Evolutionary conservation across 2,329 filamentous ascomycete species (phyloP).

Genomic region (Geosmithia flava): DNA sequence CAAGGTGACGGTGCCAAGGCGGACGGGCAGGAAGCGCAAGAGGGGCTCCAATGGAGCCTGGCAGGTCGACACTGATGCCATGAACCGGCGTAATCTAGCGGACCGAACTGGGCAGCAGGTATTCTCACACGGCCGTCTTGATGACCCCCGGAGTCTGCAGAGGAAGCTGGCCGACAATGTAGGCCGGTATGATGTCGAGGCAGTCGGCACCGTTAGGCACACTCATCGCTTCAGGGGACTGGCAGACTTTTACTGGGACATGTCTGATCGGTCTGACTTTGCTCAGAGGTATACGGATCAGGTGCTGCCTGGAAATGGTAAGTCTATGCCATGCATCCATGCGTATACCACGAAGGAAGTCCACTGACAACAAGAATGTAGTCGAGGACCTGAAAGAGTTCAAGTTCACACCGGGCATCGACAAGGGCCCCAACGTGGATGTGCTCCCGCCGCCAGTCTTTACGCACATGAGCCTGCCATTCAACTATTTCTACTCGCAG

Average conservation of each 20-base stretch:
- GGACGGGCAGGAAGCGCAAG: slow-evolving; percentile 79
- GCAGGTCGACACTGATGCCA: slow-evolving; percentile 25
- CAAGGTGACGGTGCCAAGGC: slow-evolving; percentile 74
- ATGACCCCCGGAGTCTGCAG: slow-evolving; percentile 42
- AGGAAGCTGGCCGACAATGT: slow-evolving; percentile 60
- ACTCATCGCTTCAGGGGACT: slow-evolving; percentile 82
- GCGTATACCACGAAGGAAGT: not conserved
- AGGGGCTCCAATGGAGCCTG: slow-evolving; percentile 61
- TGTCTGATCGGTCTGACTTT: slow-evolving; percentile 49
- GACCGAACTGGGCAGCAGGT: slow-evolving; percentile 11
- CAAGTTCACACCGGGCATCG: slow-evolving; percentile 50
- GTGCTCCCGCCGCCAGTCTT: slow-evolving; percentile 73
- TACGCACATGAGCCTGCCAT: slow-evolving; percentile 60
- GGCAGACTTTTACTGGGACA: slow-evolving; percentile 77
- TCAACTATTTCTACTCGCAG: slow-evolving; percentile 73
- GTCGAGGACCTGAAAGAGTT: slow-evolving; percentile 47
- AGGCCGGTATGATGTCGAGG: slow-evolving; percentile 52
- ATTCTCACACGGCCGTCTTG: slow-evolving; percentile 31
- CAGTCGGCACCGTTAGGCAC: slow-evolving; percentile 60
- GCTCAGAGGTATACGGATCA: slow-evolving; percentile 59
- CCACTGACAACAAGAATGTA: slow-evolving; percentile 7
- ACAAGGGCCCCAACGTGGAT: slow-evolving; percentile 47
- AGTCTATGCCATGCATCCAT: slow-evolving; percentile 3
- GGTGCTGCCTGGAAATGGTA: slow-evolving; percentile 61
- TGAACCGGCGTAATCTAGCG: slow-evolving; percentile 2